Conservation (phyloP, 2,329 filamentous ascomycete genomes). For the Trichoderma cornu-damae region DNA sequence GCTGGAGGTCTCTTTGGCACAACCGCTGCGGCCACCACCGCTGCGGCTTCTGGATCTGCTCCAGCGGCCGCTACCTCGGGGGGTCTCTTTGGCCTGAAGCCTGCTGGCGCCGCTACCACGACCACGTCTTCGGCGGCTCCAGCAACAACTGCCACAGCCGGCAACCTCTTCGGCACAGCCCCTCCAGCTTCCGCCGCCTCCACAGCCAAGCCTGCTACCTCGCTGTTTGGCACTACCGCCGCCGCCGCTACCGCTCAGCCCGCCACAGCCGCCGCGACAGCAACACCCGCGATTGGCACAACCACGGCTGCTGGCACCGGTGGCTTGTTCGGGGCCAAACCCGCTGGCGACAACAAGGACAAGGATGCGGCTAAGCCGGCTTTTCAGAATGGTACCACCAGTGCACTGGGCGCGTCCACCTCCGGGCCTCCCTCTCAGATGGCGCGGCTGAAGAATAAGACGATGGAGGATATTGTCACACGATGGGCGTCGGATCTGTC, state of each 20-base stretch:
- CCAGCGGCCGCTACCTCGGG: slow-evolving; percentile 27
- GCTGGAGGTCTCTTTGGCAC: slow-evolving; percentile 35
- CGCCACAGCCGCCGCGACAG: slow-evolving; percentile 25
- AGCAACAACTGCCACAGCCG: slow-evolving; percentile 25
- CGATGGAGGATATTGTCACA: slow-evolving; percentile 98
- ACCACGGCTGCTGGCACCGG: slow-evolving; percentile 31
- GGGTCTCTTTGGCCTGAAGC: slow-evolving; percentile 33
- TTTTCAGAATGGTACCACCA: slow-evolving; percentile 32
- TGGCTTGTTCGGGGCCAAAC: slow-evolving; percentile 34
- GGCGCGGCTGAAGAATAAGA: slow-evolving; percentile 93
- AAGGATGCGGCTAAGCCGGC: slow-evolving; percentile 29
- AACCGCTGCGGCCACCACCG: slow-evolving; percentile 26
- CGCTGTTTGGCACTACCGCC: slow-evolving; percentile 27
- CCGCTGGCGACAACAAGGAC: slow-evolving; percentile 31
- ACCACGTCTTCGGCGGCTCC: slow-evolving; percentile 26
- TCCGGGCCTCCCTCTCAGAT: slow-evolving; percentile 76
- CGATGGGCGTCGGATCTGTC: slow-evolving; percentile 92
- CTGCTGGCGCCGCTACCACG: slow-evolving; percentile 30
- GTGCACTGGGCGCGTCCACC: slow-evolving; percentile 64
- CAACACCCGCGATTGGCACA: slow-evolving; percentile 28
- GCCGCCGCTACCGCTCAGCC: slow-evolving; percentile 21
- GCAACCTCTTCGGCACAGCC: slow-evolving; percentile 26
- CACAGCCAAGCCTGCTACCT: slow-evolving; percentile 23
- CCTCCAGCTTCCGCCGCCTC: slow-evolving; percentile 23
- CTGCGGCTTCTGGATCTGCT: slow-evolving; percentile 22